Evolutionary conservation across 179 eudicot genomes (phyloP), one percentile per base, ranked within the genome.

Genomic region (Carnegiea gigantea): DNA sequence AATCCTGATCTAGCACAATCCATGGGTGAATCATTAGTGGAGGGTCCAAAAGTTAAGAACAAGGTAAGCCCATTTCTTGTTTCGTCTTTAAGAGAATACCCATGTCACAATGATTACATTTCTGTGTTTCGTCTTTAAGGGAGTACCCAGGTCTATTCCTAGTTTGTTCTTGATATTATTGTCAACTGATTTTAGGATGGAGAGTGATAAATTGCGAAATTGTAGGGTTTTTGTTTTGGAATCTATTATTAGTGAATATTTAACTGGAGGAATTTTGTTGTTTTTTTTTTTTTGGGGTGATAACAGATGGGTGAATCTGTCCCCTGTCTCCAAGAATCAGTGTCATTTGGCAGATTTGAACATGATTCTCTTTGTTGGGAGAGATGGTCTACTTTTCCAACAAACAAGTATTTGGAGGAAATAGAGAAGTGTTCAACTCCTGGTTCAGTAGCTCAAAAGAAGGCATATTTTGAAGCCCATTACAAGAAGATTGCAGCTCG

Each of bases 301-400:
- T 80, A 77, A 84, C 95, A 96, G 98, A 96, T 91, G 97, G 93
- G 88, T 77, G 92, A 88, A 73, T 80, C 93, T 36, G 76, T 83
- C 17, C 79, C 89, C 59, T 73, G 90, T 76, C 85, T 94, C 57
- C 91, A 91, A 80, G 93, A 88, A 21, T 88, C 89, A 43, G 88
- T 89, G 53, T 89, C 91, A 14, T 89, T 89, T 83, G 91, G 91
- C 80, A 87, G 89, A 89, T 89, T 87, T 82, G 89, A 89, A 85
- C 87, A 81, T 77, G 91, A 89, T 85, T 64, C 86, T 21, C 86
- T 86, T 62, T 74, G 86, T 86, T 86, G 91, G 91, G 91, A 89
- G 85, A 87, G 88, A 87, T 89, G 91, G 91, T 89, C 91, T 51
- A 79, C 91, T 85, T 89, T 89, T 80, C 91, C 91, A 62, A 75